Evolutionary conservation across 768 basidiomycete genomes (phyloP), one percentile per base, ranked within the genome.

Genomic region (Russula ochroleuca): DNA sequence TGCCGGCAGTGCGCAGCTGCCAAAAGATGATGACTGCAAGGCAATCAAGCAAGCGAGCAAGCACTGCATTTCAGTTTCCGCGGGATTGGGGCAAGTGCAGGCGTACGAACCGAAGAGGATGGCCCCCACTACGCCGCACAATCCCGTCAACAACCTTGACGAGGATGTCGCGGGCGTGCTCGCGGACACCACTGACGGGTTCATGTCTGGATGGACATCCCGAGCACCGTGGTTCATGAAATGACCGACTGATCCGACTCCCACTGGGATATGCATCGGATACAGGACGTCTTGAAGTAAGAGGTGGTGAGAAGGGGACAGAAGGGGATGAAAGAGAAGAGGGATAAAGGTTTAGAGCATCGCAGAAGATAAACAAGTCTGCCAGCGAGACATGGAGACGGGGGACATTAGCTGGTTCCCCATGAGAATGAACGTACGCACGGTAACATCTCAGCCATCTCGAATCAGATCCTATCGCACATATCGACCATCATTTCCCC

Each of bases 51-150:
- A 23, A 35, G 35, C 57, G 28, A 2, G 28, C 28, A 28, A n/a
- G n/a, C 28, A 28, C 28, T 28, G 28, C 28, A 28, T 28, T 2
- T 28, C 28, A 51, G 59, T 25, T 33, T 49, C 3, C 48, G 25
- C 5, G 31, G 25, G 10, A 45, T 17, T 33, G 37, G 40, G 19
- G n/a, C 17, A 23, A 19, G 31, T 10, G 41, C n/a, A 23, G 50
- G 5, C 17, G 17, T 17, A 53, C 72, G 21, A 28, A 73, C 73
- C 69, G 31, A 70, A 6, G 23, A 71, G 15, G 31, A 70, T 67
- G 61, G 53, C 54, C 66, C 77, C 74, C 4, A 78, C 23, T n/a
- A 68, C 53, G 25, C 65, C 59, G 37, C 71, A 62, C 13, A 68
- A 38, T n/a, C 67, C 71, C 17, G 69, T 59, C 28, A 74, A 65